Evolutionary conservation across 768 basidiomycete genomes (phyloP), one percentile per base, ranked within the genome.

Genomic region (Trametes gibbosa): DNA sequence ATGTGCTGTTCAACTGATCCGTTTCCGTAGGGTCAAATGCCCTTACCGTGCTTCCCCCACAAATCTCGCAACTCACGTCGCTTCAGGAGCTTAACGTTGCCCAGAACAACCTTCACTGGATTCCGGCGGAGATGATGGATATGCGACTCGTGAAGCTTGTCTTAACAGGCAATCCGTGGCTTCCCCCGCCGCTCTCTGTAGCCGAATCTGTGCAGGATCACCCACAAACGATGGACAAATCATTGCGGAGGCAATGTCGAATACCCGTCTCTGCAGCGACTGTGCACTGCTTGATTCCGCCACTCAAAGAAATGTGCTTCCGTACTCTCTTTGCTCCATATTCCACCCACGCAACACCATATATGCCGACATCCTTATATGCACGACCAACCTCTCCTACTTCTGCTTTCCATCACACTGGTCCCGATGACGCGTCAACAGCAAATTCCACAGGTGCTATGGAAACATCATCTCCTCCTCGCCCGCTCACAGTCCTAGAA

Each of bases 91-190:
- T 91, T 7, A 86, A 89, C 59, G 65, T 91, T 3, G 76, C 85
- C 0, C 76, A 78, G 53, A 91, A 91, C 68, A 69, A 72, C 32
- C 71, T 90, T 2, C 65, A 68, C 54, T 87, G 80, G 68, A 70
- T 91, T 0, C 89, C 89, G 14, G 79, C 84, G 7, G 87, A 90
- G 66, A 79, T 90, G 67, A 69, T 79, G n/a, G 67, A 72, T 29
- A 83, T 89, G 81, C 75, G 68, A n/a, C 73, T 89, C 1, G 66
- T 67, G 19, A 74, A 68, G 9, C 72, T 90, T 5, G 62, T 67
- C 19, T 66, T 89, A 2, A 69, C 81, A 39, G 84, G 83, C 0
- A 91, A 92, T 62, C 87, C 81, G 0, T 90, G 88, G 70, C 59
- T 82, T 3, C 75, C 74, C 6, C 58, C 74, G 13, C 40, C 52